Conservation (phyloP, 345 rosid genomes). For the Toxicodendron radicans region DNA sequence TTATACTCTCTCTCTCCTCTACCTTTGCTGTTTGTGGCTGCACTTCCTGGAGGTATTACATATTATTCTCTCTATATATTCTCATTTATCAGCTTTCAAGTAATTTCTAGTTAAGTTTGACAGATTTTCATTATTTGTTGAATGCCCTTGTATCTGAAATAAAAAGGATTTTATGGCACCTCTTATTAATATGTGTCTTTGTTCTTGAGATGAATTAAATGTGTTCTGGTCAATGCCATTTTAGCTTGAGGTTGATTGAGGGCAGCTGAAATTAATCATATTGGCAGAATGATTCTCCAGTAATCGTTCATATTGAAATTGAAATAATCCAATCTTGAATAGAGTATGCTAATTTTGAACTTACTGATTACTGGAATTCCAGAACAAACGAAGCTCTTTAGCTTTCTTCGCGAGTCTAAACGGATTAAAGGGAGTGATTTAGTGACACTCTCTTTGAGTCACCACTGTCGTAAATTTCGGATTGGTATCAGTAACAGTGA, state of each 20-base stretch:
- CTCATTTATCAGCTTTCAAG: not conserved
- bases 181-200: not conserved
- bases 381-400: no score
- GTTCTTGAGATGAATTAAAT: not conserved
- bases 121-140: not conserved
- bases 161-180: not conserved
- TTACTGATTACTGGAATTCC: no score
- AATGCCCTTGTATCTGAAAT: not conserved
- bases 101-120: not conserved
- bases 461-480: no score
- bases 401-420: no score
- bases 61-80: not conserved
- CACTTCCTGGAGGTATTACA: conserved; percentile 82
- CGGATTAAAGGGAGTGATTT: no score
- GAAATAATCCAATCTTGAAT: no score
- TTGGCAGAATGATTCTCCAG: no score
- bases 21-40: conserved; percentile 61
- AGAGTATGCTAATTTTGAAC: no score
- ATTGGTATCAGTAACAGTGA: no score
- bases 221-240: not conserved
- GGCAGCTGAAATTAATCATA: not conserved
- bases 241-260: not conserved
- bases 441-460: no score
- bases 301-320: no score
- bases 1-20: conserved; percentile 69